Evolutionary conservation across 2,329 filamentous ascomycete genomes (phyloP), one percentile per base, ranked within the genome.

Genomic region (Trichoderma afroharzianum): DNA sequence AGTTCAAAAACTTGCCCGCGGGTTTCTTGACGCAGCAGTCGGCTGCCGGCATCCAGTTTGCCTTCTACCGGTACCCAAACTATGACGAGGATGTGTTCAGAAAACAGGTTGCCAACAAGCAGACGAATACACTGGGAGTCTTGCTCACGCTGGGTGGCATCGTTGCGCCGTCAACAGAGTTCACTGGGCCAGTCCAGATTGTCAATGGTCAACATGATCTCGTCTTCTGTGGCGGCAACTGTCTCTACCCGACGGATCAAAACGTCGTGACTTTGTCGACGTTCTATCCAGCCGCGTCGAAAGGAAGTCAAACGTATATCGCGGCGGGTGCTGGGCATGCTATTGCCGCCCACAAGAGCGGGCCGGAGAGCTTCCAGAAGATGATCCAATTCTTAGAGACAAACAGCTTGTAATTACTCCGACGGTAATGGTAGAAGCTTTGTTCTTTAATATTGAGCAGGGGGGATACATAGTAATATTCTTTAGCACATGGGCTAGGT

Each of bases 141-240:
- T 30, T 66, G 21, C 63, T 66, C 47, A 66, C 63, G 28, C 47
- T 66, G 30, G 63, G 63, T 4, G 63, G 63, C 63, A 55, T 66
- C 30, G 47, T 66, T 55, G 63, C 47, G 21, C 63, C 63, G 47
- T 66, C 63, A 36, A 66, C 47, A n/a, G 7, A 55, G n/a, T 66
- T 66, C 47, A 66, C 63, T 33, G 47, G 30, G 30, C 63, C 63
- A 14, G 63, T 66, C 21, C 47, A 36, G 63, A 33, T 66, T 36
- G 47, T 66, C 14, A 66, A 66, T 21, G 63, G 63, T 3, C 47
- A 66, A 15, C 30, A 66, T 26, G 63, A 66, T 28, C 30, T 66
- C 28, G 63, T 66, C 30, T 66, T 66, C 47, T 66, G 63, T 30
- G 63, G 63, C 30, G 63, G 63, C 63, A 66, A 66, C 30, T 66